phyloP scores from a whole-genome alignment of 805 yeast genomes.

The Metschnikowia gelsemii region DNA sequence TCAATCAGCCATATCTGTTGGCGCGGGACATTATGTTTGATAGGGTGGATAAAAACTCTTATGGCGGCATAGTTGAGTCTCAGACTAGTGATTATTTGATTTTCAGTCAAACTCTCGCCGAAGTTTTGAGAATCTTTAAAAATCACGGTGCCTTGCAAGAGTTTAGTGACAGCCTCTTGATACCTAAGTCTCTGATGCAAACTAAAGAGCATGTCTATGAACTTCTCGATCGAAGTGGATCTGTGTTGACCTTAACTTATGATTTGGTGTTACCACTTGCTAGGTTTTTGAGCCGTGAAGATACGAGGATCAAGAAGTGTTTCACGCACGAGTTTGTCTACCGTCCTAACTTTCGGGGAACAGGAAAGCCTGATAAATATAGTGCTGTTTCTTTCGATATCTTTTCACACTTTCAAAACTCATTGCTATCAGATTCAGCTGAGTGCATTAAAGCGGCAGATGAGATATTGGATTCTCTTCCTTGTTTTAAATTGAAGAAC shows the following conservation, averaged over 20 bases:
- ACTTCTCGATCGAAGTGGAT: conserved; percentile 80
- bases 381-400: conserved; percentile 88
- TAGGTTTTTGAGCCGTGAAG: conserved; percentile 68
- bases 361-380: conserved; percentile 70
- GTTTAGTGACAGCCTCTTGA: conserved; percentile 58
- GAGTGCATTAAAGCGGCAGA: conserved; percentile 82
- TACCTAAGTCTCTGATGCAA: conserved; percentile 76
- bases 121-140: conserved; percentile 61
- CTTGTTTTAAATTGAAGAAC: conserved; percentile 54
- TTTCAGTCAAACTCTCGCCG: conserved; percentile 57
- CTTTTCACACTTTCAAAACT: conserved; percentile 43
- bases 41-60: conserved; percentile 32
- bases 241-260: conserved; percentile 83
- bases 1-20: conserved; percentile 78
- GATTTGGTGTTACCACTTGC: conserved; percentile 92
- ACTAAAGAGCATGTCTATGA: conserved; percentile 69
- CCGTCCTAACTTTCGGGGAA: conserved; percentile 57
- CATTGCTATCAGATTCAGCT: conserved; percentile 55
- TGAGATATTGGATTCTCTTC: conserved; percentile 65
- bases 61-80: conserved; percentile 27
- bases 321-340: conserved; percentile 80
- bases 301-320: conserved; percentile 52
- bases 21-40: conserved; percentile 87
- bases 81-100: conserved; percentile 50
- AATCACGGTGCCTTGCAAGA: conserved; percentile 88